phyloP scores from a whole-genome alignment of 2,329 filamentous ascomycete species.

The Stemphylium beticola region DNA sequence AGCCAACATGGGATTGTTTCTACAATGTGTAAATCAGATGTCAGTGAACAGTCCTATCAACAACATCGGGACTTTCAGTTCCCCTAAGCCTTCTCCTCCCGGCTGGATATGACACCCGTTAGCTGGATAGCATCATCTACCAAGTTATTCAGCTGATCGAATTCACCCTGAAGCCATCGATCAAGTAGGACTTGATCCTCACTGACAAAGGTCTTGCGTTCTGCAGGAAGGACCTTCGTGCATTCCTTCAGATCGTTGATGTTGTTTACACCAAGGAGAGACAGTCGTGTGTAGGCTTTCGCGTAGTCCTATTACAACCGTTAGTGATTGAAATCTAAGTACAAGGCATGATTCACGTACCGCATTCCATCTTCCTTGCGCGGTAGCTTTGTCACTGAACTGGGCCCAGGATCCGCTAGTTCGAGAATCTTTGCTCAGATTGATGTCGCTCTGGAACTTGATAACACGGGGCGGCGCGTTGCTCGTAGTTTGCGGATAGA shows the following conservation, averaged over 20 bases:
- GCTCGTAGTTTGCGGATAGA: constrained; percentile 44
- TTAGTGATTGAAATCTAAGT: background rate
- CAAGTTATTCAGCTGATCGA: constrained; percentile 41
- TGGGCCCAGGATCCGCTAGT: constrained; percentile 42
- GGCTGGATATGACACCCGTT: constrained; percentile 28
- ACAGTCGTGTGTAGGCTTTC: constrained; percentile 61
- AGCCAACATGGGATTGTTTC: no score
- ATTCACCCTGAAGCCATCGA: constrained; percentile 42
- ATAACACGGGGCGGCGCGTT: constrained; percentile 41
- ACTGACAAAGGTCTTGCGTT: constrained; percentile 29
- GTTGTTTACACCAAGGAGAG: constrained; percentile 62
- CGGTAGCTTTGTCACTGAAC: constrained; percentile 29
- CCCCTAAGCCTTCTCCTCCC: constrained; percentile 1
- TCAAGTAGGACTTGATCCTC: constrained; percentile 39
- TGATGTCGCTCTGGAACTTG: constrained; percentile 47
- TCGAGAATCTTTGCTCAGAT: constrained; percentile 42
- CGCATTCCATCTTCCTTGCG: constrained; percentile 46
- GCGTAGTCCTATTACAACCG: constrained; percentile 53
- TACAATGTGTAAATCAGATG: no score
- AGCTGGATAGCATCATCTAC: constrained; percentile 45
- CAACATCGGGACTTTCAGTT: background rate
- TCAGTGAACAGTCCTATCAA: background rate
- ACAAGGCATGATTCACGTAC: constrained; percentile 14
- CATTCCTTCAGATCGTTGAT: constrained; percentile 64
- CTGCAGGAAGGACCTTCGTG: constrained; percentile 57